These are phyloP conservation scores for Endogone sp. DNA, from an alignment of 192 early-diverging fungal genomes.

Conservation along the genomic window DNA sequence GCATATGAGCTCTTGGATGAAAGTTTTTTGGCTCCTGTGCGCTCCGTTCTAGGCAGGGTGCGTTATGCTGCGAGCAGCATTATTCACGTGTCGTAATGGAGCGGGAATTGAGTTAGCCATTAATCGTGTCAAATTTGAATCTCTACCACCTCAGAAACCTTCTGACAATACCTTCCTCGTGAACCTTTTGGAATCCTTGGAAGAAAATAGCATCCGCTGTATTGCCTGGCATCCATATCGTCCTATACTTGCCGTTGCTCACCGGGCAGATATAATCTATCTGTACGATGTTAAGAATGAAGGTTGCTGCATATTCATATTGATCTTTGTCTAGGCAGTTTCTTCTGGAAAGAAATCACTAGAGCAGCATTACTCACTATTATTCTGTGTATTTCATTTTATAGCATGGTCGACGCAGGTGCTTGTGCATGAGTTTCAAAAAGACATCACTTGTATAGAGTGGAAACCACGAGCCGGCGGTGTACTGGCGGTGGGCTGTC, in stretches of 20 bases:
- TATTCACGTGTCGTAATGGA: background rate
- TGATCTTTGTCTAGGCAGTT: background rate
- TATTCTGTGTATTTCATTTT: background rate
- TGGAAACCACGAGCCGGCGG: slow-evolving; percentile 37
- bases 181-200: background rate
- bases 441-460: slow-evolving; percentile 43
- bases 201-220: slow-evolving; percentile 29
- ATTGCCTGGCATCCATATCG: slow-evolving; percentile 76
- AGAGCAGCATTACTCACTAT: background rate
- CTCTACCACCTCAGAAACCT: background rate
- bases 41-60: background rate
- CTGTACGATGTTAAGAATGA: slow-evolving; percentile 63
- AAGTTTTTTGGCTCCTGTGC: background rate
- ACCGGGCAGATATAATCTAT: slow-evolving; percentile 60
- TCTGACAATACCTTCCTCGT: background rate
- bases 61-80: background rate
- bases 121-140: background rate
- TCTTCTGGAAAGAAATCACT: background rate
- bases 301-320: slow-evolving; percentile 33
- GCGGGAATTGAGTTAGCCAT: background rate
- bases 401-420: slow-evolving; percentile 31
- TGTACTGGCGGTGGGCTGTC: slow-evolving; percentile 42
- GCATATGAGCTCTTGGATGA: background rate
- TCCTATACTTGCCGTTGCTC: slow-evolving; percentile 64
- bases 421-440: slow-evolving; percentile 34